These are phyloP conservation scores for Mucor sp. DNA, from an alignment of 371 early-diverging fungal species.

Conservation along the genomic window DNA sequence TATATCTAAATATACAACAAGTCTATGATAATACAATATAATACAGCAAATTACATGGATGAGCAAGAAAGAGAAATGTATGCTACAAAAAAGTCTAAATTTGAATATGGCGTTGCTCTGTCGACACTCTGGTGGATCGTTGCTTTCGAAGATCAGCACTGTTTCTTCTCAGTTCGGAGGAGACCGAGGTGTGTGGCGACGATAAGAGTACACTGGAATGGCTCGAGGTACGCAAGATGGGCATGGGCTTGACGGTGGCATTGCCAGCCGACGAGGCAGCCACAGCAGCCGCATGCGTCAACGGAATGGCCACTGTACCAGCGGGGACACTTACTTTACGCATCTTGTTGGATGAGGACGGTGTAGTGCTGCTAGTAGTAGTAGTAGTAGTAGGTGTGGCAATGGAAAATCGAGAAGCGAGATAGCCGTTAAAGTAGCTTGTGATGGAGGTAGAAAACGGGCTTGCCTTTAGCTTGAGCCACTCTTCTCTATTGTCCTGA, in stretches of 20 bases:
- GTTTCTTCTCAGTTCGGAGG: slow-evolving; percentile 14
- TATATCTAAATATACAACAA: background rate
- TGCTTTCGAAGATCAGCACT: slow-evolving; percentile 1
- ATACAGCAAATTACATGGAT: too few species aligned
- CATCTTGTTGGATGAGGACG: background rate
- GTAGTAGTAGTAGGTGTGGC: background rate
- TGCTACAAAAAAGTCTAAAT: background rate
- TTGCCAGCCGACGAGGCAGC: background rate
- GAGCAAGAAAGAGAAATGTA: too few species aligned
- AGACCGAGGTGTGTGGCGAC: background rate
- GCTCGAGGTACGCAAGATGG: slow-evolving; percentile 18
- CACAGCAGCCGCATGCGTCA: background rate
- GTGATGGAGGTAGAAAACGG: slow-evolving; percentile 23
- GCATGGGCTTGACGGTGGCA: slow-evolving; percentile 2
- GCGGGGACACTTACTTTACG: slow-evolving; percentile 52
- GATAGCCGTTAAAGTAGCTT: background rate
- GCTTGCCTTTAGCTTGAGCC: slow-evolving; percentile 34
- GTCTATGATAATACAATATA: background rate
- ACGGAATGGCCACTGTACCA: slow-evolving; percentile 43
- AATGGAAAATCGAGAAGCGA: background rate
- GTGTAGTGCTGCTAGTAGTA: background rate
- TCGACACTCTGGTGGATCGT: background rate
- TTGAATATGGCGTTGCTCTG: background rate
- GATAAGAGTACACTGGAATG: slow-evolving; percentile 6
- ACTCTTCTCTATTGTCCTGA: slow-evolving; percentile 40